These are phyloP conservation scores for Aspergillus sergii DNA, from an alignment of 2,329 filamentous ascomycete genomes.

Conservation along the genomic window DNA sequence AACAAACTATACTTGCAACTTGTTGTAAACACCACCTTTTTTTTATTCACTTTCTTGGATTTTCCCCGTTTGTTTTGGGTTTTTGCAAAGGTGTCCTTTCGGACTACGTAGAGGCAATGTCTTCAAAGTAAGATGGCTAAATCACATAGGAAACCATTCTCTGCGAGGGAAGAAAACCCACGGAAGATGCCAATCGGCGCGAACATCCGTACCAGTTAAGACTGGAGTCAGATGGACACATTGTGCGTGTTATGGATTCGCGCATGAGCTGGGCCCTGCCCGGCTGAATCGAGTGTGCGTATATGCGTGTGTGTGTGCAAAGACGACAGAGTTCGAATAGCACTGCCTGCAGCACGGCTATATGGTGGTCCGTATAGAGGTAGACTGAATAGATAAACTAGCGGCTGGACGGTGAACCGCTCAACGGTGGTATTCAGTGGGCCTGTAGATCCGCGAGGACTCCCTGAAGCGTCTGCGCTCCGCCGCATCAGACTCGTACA, in stretches of 20 bases:
- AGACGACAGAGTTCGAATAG: conserved; percentile 1
- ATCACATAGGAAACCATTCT: neutral
- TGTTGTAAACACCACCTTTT: conserved; percentile 1
- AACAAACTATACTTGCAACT: neutral
- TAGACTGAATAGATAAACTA: neutral
- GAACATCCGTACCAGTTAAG: neutral
- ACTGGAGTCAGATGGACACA: neutral
- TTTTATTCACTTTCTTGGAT: conserved; percentile 3
- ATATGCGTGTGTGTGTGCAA: neutral
- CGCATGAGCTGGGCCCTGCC: conserved; percentile 3
- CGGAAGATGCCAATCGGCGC: neutral
- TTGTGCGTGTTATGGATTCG: neutral
- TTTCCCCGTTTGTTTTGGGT: neutral
- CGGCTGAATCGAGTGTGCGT: neutral
- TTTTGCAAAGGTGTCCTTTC: neutral
- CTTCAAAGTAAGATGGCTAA: neutral
- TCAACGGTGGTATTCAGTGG: conserved; percentile 36
- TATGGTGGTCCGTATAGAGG: neutral
- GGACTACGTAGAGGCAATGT: neutral
- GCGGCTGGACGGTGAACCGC: neutral
- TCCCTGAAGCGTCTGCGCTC: conserved; percentile 37
- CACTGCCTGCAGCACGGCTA: conserved; percentile 11
- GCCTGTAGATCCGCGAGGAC: conserved; percentile 32
- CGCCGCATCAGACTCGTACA: conserved; percentile 38
- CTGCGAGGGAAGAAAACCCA: neutral